phyloP scores from a whole-genome alignment of 106 monocot species.

The Acanthochlamys bracteata region DNA sequence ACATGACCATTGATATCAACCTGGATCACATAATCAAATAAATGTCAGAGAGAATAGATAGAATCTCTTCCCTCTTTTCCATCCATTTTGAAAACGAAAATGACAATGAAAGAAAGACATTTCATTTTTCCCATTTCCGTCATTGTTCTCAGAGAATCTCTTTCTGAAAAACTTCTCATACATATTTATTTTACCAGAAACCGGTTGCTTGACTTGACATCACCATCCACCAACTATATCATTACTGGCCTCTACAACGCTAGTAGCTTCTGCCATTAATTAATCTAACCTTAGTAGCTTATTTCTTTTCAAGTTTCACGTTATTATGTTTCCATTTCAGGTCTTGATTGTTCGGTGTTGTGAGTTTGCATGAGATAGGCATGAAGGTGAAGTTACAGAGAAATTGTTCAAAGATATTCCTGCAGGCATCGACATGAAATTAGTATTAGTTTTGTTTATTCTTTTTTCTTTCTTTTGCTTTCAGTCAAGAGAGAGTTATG shows the following conservation, averaged over 20 bases:
- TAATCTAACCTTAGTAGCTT: neutral
- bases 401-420: neutral
- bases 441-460: too few species aligned
- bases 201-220: neutral
- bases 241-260: neutral
- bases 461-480: neutral
- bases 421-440: neutral
- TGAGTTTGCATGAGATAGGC: neutral
- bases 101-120: neutral
- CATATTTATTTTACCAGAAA: neutral
- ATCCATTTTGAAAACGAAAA: too few species aligned
- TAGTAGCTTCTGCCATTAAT: too few species aligned
- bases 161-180: too few species aligned
- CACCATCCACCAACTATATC: neutral
- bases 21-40: too few species aligned
- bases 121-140: neutral
- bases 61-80: too few species aligned
- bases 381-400: too few species aligned
- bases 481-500: neutral
- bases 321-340: neutral
- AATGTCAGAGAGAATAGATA: too few species aligned
- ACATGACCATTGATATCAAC: too few species aligned
- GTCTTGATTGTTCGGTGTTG: too few species aligned
- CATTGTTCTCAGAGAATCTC: too few species aligned
- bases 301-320: neutral